Conservation (phyloP, 306 rosid genomes). For the Quillaja saponaria region DNA sequence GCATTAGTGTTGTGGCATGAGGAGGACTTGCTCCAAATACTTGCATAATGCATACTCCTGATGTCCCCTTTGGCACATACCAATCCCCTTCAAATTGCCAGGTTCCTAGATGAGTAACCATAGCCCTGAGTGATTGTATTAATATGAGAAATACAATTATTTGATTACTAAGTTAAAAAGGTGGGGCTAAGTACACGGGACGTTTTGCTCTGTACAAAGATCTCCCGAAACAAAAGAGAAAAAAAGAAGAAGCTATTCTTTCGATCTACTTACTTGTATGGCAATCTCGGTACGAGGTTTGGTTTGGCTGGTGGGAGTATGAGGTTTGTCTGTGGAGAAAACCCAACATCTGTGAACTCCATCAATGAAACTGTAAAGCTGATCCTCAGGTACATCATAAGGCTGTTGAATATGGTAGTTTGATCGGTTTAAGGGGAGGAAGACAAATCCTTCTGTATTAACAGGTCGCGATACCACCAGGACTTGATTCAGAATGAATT, state of each 20-base stretch:
- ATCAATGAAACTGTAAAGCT: constrained; percentile 26
- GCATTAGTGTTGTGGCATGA: constrained; percentile 39
- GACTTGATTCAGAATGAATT: no score
- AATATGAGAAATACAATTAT: no score
- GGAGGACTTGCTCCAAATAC: constrained; percentile 47
- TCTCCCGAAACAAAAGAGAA: no score
- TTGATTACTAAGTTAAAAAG: no score
- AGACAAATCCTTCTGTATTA: constrained; percentile 29
- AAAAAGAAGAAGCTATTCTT: no score
- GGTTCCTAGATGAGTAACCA: constrained; percentile 39
- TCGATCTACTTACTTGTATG: not conserved
- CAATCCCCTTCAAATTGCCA: constrained; percentile 62
- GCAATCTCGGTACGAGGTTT: constrained; percentile 24
- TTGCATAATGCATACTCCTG: constrained; percentile 47
- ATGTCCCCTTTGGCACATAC: constrained; percentile 47
- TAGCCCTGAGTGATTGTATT: no score
- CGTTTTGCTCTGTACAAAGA: no score
- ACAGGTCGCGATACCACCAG: no score
- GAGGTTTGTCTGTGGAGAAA: constrained; percentile 40
- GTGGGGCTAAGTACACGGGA: no score
- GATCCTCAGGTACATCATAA: constrained; percentile 18
- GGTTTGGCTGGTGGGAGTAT: constrained; percentile 3
- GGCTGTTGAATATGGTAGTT: constrained; percentile 21
- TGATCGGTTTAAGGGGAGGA: constrained; percentile 20
- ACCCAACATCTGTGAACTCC: constrained; percentile 39